Evolutionary conservation across 164 flowering plant genomes (phyloP), one percentile per base, ranked within the genome.

Genomic region (Euptelea pleiosperma): DNA sequence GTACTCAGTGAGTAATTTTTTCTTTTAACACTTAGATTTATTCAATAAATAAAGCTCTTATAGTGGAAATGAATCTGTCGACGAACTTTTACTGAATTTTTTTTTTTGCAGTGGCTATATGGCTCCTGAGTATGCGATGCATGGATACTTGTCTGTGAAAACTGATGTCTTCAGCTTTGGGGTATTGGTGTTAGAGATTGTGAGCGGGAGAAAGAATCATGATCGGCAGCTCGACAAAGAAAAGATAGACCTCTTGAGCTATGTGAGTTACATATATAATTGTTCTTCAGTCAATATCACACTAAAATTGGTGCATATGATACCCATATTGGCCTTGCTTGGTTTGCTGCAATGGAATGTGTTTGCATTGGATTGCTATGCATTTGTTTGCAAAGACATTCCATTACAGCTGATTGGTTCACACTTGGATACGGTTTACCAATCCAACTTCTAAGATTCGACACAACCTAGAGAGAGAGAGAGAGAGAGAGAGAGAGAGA

Each of bases 41-140:
- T n/a, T n/a, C n/a, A n/a, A n/a, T n/a, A n/a, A n/a, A n/a, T n/a
- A n/a, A n/a, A n/a, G n/a, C n/a, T n/a, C n/a, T n/a, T n/a, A n/a
- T n/a, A n/a, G n/a, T n/a, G n/a, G n/a, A n/a, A n/a, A n/a, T n/a
- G n/a, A n/a, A n/a, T n/a, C n/a, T n/a, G n/a, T n/a, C n/a, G n/a
- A n/a, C n/a, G n/a, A n/a, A n/a, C n/a, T 37, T 57, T 47, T 52
- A 42, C 30, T 70, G 19, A 22, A 18, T 70, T 66, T 75, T 36
- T 7, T 14, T 39, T 52, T 61, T n/a, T 21, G 11, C 60, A 86
- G 94, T 73, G 94, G 94, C 35, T 89, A 89, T 61, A 87, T 89
- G 85, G 87, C 94, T 44, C 97, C 94, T 31, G 95, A 87, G 69
- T 87, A 87, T 65, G 95, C 95, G 46, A 28, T 85, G 76, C 90